Evolutionary conservation across 805 yeast genomes (phyloP), one percentile per base, ranked within the genome.

Genomic region (Ogataea kodamae): DNA sequence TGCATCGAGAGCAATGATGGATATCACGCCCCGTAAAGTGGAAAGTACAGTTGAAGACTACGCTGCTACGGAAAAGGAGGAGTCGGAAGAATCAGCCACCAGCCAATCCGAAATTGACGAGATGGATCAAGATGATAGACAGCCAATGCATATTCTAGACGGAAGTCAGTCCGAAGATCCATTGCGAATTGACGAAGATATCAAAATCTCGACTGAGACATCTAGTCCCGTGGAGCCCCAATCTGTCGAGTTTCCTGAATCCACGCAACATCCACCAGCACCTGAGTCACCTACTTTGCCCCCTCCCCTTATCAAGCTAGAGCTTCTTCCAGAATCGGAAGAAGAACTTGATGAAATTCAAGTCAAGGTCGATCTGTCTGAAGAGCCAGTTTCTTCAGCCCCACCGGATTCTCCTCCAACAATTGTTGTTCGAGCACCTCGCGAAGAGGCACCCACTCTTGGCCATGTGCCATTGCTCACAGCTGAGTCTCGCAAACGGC

Each of bases 391-490:
- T 9, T 7, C 9, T 7, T 7, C 21, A 7, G 21, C 9, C 21
- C 21, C 9, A 7, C 14, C 26, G 13, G 16, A 13, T 5, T 12
- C 23, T n/a, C 22, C 22, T 5, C 23, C 18, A 9, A 18, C 30
- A 3, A 28, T 28, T 15, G 11, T 23, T 9, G 23, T 28, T 14
- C 24, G 12, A 10, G 22, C 28, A 12, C 24, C 15, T 11, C n/a
- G 9, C 5, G n/a, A 10, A 7, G 14, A 19, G n/a, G 15, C 21
- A 8, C 12, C 17, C 7, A 27, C 32, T 2, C 21, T 33, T 12
- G 37, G 37, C 9, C 11, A 18, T 2, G 37, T 33, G 9, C 36
- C 28, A 10, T 8, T 18, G 2, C 23, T 27, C 12, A 35, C 35
- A 11, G 37, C 38, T 7, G 36, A 18, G 4, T 8, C 27, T 5